These are phyloP conservation scores for Phytophthora syringae DNA, from an alignment of 352 stramenopile genomes.

Conservation along the genomic window DNA sequence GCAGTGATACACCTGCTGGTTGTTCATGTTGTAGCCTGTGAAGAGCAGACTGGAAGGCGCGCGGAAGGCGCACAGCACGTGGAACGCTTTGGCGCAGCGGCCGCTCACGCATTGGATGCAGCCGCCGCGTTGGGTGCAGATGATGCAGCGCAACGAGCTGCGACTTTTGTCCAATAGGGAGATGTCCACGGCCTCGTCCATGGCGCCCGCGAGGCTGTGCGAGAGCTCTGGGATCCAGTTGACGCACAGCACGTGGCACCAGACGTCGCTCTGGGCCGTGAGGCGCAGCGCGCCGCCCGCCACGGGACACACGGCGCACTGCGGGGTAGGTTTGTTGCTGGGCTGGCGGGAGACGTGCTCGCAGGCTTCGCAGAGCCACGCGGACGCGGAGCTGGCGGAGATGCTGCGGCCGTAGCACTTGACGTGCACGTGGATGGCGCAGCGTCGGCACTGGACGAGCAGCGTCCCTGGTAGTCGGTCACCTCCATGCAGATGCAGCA, in stretches of 20 bases:
- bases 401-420: constrained; percentile 80
- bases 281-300: constrained; percentile 76
- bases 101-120: constrained; percentile 91
- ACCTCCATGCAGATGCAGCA: constrained; percentile 84
- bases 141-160: constrained; percentile 72
- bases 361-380: constrained; percentile 80
- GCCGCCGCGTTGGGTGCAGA: constrained; percentile 83
- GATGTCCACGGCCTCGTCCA: constrained; percentile 76
- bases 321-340: constrained; percentile 30
- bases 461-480: constrained; percentile 64
- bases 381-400: constrained; percentile 28
- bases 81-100: constrained; percentile 83
- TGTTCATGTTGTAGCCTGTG: constrained; percentile 82
- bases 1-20: constrained; percentile 88
- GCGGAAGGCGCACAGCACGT: constrained; percentile 83
- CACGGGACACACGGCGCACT: constrained; percentile 74
- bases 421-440: constrained; percentile 72
- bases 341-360: constrained; percentile 37
- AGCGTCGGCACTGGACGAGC: constrained; percentile 70
- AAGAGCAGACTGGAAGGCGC: constrained; percentile 73
- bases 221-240: constrained; percentile 91
- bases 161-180: constrained; percentile 69
- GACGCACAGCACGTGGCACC: constrained; percentile 86
- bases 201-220: constrained; percentile 59
- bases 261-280: constrained; percentile 63